Evolutionary conservation across 2,329 filamentous ascomycete species (phyloP), one percentile per base, ranked within the genome.

Genomic region (Chaetomium sp.): DNA sequence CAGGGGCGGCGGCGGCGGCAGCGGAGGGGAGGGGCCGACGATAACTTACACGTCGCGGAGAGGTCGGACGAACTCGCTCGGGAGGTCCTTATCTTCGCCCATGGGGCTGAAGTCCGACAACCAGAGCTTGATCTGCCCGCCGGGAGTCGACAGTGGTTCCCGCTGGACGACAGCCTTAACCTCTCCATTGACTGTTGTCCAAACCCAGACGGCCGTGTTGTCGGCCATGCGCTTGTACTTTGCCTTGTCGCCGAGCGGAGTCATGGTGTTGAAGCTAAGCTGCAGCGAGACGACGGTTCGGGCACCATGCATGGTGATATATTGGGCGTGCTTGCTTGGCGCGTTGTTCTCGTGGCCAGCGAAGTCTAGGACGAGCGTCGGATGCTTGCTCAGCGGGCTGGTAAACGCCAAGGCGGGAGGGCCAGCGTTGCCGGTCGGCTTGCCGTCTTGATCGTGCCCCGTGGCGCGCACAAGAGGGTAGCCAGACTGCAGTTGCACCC

Each of bases 381-480:
- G 5, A n/a, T n/a, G 1, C 1, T 1, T 7, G 38, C 16, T n/a
- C 4, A 1, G 16, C 38, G 13, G 7, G 16, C 3, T 7, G 6
- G 16, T 16, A n/a, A 6, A 42, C 38, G 16, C 4, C 38, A 19
- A 42, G 38, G 16, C 16, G 16, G 38, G 16, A n/a, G 2, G 2
- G 16, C 2, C 6, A 4, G 16, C n/a, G 3, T 19, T n/a, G 38
- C 7, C 16, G 16, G 38, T n/a, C 5, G 38, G 38, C 38, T 42
- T 19, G 38, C 16, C 38, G 16, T 42, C 16, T n/a, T 16, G 4
- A 19, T 42, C 19, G 16, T 2, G 4, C 5, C 1, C 7, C 38
- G 4, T 7, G 38, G 5, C 38, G 38, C 16, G 3, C 5, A 2
- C 4, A 42, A 7, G 7, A 19, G 5, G 38, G 7, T 1, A 5